phyloP scores from a whole-genome alignment of 164 flowering plant species.

The Berberis thunbergii region DNA sequence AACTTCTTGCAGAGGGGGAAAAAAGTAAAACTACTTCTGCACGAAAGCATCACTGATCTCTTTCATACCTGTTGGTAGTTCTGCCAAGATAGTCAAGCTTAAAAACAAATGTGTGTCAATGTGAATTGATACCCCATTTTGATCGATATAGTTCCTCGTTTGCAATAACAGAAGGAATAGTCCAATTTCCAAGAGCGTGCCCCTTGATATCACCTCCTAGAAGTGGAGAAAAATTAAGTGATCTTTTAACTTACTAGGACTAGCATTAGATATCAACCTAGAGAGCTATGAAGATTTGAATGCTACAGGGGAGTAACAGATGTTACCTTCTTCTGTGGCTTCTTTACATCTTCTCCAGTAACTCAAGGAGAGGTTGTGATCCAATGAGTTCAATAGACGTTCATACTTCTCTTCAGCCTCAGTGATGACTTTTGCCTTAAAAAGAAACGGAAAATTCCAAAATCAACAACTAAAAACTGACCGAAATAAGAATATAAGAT shows the following conservation, averaged over 20 bases:
- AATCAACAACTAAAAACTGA: not conserved
- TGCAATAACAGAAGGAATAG: conserved; percentile 61
- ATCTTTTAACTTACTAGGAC: not conserved
- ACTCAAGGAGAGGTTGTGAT: conserved; percentile 44
- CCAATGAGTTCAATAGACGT: conserved; percentile 39
- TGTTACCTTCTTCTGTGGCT: conserved; percentile 83
- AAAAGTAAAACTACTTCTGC: too few species aligned
- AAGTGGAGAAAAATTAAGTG: not conserved
- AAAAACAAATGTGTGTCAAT: not conserved
- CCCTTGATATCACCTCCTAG: conserved; percentile 63
- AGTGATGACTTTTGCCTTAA: conserved; percentile 60
- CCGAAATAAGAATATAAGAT: not conserved
- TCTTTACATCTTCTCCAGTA: conserved; percentile 84
- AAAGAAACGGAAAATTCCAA: not conserved
- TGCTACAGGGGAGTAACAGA: not conserved
- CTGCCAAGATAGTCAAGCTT: not conserved
- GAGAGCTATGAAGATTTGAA: not conserved
- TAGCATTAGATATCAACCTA: not conserved
- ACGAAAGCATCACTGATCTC: too few species aligned
- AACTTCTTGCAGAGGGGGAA: too few species aligned
- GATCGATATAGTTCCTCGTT: conserved; percentile 64
- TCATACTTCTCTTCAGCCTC: conserved; percentile 82
- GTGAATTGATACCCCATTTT: conserved; percentile 7
- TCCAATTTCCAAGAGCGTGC: conserved; percentile 80
- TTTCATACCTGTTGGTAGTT: too few species aligned